Evolutionary conservation across 1,284 basidiomycete species (phyloP).

Genomic region (Takashimella koratensis): DNA sequence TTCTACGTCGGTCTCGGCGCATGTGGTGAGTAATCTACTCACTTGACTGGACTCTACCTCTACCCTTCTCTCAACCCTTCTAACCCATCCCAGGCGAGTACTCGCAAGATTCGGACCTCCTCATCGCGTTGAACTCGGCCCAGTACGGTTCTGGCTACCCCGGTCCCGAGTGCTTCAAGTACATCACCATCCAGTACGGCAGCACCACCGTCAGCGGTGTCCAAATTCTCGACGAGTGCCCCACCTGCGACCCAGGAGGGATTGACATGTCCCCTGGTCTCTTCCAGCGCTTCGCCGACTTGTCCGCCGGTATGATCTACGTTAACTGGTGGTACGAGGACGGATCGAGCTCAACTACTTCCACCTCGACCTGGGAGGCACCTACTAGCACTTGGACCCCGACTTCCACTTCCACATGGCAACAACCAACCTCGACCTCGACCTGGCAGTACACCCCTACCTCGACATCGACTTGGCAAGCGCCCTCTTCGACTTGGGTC

Average conservation of each 20-base stretch:
- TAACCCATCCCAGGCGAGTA: too few relatives aligned
- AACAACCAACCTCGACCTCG: conserved; percentile 24
- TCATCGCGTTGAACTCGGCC: conserved; percentile 46
- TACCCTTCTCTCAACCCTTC: too few relatives aligned
- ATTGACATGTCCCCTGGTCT: conserved; percentile 75
- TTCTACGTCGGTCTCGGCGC: conserved; percentile 4
- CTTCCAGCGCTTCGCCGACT: conserved; percentile 54
- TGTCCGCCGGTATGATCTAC: conserved; percentile 55
- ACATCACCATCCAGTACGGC: conserved; percentile 60
- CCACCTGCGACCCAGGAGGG: conserved; percentile 53
- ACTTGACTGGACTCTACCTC: too few relatives aligned
- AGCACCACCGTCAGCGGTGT: conserved; percentile 62
- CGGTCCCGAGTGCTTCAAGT: conserved; percentile 60
- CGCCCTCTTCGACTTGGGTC: neutral
- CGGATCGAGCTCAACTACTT: neutral
- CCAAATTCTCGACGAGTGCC: conserved; percentile 60
- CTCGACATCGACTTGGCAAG: conserved; percentile 13
- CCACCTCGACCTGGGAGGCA: neutral
- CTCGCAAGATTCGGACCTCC: conserved; percentile 27
- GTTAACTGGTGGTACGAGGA: conserved; percentile 59
- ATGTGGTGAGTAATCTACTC: too few relatives aligned
- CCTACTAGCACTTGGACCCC: conserved; percentile 11
- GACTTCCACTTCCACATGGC: conserved; percentile 33
- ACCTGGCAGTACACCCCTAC: conserved; percentile 24
- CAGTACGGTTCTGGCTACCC: conserved; percentile 52